Conservation (phyloP, 768 basidiomycete species). For the Tricholoma matsutake region DNA sequence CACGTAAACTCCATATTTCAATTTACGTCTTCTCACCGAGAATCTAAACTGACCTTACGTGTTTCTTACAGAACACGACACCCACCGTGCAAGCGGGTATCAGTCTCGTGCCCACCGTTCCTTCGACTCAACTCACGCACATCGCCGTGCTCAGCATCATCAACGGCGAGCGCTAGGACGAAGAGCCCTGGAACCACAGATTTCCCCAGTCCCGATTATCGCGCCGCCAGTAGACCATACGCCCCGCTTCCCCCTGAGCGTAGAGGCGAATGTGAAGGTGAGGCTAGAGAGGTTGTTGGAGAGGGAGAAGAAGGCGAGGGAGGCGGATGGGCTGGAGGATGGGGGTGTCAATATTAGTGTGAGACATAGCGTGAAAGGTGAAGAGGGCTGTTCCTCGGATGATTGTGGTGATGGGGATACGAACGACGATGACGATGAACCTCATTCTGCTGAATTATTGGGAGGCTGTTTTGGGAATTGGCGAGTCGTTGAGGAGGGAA, state of each 20-base stretch:
- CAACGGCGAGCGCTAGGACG: neutral
- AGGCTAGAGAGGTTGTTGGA: slow-evolving; percentile 39
- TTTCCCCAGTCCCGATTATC: slow-evolving; percentile 44
- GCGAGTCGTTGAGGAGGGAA: slow-evolving; percentile 29
- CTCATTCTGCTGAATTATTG: slow-evolving; percentile 10
- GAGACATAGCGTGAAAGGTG: slow-evolving; percentile 8
- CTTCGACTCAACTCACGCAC: neutral
- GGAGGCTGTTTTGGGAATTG: slow-evolving; percentile 29
- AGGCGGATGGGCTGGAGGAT: slow-evolving; percentile 31
- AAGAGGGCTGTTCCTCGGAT: neutral
- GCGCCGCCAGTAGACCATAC: slow-evolving; percentile 45
- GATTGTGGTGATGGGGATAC: slow-evolving; percentile 6
- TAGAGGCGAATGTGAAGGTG: slow-evolving; percentile 42
- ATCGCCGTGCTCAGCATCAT: neutral
- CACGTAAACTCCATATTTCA: neutral
- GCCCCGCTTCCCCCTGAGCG: slow-evolving; percentile 29
- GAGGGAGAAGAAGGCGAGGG: slow-evolving; percentile 37
- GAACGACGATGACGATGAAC: neutral
- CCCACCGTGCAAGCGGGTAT: neutral
- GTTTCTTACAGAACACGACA: neutral
- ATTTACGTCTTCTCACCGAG: neutral
- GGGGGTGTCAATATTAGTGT: slow-evolving; percentile 7
- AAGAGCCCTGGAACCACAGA: neutral
- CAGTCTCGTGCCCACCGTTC: slow-evolving; percentile 3
- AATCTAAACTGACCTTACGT: neutral